Conservation (phyloP, 805 yeast genomes). For the Cyberlindnera maclurae region DNA sequence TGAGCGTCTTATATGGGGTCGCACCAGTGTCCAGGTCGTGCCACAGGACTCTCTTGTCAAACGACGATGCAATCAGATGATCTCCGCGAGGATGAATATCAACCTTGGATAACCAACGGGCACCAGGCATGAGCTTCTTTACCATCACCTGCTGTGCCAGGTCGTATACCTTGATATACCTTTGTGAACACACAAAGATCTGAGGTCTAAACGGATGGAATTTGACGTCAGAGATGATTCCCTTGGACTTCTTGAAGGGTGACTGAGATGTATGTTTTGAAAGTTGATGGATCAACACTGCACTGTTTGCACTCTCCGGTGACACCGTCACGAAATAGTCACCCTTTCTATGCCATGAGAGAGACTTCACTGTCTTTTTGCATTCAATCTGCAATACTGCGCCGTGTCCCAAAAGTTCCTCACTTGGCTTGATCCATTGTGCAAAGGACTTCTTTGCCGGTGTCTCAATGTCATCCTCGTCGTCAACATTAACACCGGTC, state of each 20-base stretch:
- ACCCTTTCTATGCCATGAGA: constrained; percentile 96
- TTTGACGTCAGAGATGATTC: constrained; percentile 90
- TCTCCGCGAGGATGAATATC: constrained; percentile 97
- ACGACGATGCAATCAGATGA: constrained; percentile 85
- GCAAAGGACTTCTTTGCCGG: constrained; percentile 48
- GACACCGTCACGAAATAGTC: constrained; percentile 95
- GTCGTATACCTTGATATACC: constrained; percentile 87
- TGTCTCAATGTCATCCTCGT: constrained; percentile 34
- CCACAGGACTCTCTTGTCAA: constrained; percentile 94
- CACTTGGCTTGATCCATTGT: constrained; percentile 78
- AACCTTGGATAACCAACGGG: constrained; percentile 85
- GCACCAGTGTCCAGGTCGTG: constrained; percentile 86
- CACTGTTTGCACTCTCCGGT: constrained; percentile 83
- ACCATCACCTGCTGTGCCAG: constrained; percentile 76
- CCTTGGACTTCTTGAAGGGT: constrained; percentile 89
- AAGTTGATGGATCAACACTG: constrained; percentile 90
- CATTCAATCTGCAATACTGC: constrained; percentile 67
- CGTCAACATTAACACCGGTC: constrained; percentile 32
- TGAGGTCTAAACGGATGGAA: constrained; percentile 97
- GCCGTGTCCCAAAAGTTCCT: constrained; percentile 54
- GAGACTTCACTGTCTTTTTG: constrained; percentile 61
- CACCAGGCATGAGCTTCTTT: constrained; percentile 89
- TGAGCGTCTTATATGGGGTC: constrained; percentile 90
- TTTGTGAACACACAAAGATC: constrained; percentile 87
- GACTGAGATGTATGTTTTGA: constrained; percentile 93